Base-by-base conservation (phyloP, 164 flowering plant species). In the Nymphaea colorata region DNA sequence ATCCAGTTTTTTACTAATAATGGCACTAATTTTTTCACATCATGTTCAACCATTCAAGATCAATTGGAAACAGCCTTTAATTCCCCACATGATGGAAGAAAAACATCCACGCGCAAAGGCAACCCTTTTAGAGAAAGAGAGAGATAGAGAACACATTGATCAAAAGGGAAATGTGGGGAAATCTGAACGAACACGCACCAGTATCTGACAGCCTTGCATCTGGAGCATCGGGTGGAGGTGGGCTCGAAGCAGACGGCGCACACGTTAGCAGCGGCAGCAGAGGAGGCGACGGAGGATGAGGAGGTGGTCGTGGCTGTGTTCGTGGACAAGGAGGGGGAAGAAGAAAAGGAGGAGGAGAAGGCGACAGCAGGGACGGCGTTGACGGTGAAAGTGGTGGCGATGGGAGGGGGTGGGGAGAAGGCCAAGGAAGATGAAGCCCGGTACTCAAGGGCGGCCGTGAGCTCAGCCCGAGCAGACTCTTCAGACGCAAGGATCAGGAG, bases 201-300 rank as follows among this genome's bases (percentile, higher is more conserved):
- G 72, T 89, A 87, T 16, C 81, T 76, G 70, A 84, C 87, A 3
- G 82, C 80, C 73, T 89, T 89, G 82, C 92, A 89, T 14, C 81
- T 81, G 17, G 90, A 68, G 53, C 96, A 89, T 47, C 96, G 80
- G 4, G 85, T 82, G 15, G 90, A 83, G 57, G 96, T 84, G n/a
- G 90, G 86, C 59, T 60, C 69, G 62, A 62, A 82, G 71, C 96
- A 87, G 18, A 84, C 79, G 5, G 87, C 87, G 43, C 92, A 87
- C 6, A 51, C 57, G 57, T 51, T 51, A 51, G 57, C 12, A 15
- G 14, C 57, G 4, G 14, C 10, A 15, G 14, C 14, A 8, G 8
- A 3, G 57, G 57, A 10, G 14, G 57, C 8, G 14, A 5, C 57
- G 57, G 57, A 51, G 12, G 57, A 51, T 15, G 57, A 51, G 3